Conservation (phyloP, 129 eudicot species). For the Centaurea solstitialis region DNA sequence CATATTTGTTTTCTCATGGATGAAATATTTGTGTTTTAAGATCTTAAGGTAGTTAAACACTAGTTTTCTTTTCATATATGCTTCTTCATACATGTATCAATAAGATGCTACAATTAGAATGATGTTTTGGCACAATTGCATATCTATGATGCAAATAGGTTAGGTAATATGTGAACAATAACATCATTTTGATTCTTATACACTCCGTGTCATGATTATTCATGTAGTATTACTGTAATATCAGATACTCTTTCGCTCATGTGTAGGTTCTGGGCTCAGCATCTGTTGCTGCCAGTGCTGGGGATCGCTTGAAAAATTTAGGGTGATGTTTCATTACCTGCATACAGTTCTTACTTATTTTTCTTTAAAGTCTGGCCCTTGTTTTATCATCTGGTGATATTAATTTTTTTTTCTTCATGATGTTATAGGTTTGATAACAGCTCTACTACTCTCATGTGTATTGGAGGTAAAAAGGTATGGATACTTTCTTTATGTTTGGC, state of each 20-base stretch:
- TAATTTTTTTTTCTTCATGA: background rate
- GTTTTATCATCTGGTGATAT: background rate
- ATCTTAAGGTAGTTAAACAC: background rate
- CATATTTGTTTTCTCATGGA: background rate
- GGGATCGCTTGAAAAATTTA: background rate
- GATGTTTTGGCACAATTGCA: background rate
- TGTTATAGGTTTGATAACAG: conserved; percentile 7
- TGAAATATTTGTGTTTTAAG: background rate
- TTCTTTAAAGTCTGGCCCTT: background rate
- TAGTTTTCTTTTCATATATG: background rate
- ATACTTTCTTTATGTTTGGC: background rate
- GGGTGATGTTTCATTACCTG: conserved; percentile 19
- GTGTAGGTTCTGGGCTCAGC: conserved; percentile 21
- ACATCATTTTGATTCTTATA: background rate
- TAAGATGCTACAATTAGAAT: background rate
- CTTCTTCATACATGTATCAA: background rate
- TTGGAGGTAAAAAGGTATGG: conserved; percentile 14
- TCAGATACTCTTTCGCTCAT: background rate
- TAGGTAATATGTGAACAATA: background rate
- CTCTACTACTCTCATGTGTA: background rate
- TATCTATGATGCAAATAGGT: background rate
- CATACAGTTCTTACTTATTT: conserved; percentile 16
- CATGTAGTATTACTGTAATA: background rate
- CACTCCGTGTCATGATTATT: background rate
- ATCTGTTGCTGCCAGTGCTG: background rate